A percentile compares a stretch with the other conserved stretches of the same genome.
These are phyloP conservation scores for Pterothamnion heteromorphum DNA, from an alignment of 31 red algal species.

Conservation along the genomic window DNA sequence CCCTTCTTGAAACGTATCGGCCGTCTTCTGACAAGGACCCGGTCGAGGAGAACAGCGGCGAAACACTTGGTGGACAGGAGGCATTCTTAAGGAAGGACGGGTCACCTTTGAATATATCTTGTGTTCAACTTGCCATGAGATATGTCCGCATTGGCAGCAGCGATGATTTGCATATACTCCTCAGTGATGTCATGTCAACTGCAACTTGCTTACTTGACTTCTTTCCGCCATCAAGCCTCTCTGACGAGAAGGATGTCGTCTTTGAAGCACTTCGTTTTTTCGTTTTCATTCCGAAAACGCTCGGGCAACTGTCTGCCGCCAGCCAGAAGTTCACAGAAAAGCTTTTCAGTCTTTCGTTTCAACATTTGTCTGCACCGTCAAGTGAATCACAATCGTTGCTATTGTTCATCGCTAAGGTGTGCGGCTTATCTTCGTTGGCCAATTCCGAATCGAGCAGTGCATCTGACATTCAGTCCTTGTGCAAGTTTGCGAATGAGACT, in stretches of 20 bases:
- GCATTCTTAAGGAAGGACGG: neutral
- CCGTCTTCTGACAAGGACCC: neutral
- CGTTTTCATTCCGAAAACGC: conserved; percentile 46
- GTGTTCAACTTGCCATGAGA: conserved; percentile 46
- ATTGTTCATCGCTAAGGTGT: conserved; percentile 46
- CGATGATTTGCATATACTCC: neutral
- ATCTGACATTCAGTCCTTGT: conserved; percentile 46
- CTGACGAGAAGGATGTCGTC: conserved; percentile 28
- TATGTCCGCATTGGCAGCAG: conserved; percentile 37
- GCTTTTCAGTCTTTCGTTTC: conserved; percentile 28
- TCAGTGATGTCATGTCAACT: conserved; percentile 27
- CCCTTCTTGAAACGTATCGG: conserved; percentile 41
- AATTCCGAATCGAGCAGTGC: conserved; percentile 15
- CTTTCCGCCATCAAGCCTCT: neutral
- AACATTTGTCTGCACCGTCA: neutral
- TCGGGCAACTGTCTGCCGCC: neutral
- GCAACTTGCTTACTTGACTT: conserved; percentile 38
- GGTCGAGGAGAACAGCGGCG: neutral
- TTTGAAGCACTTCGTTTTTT: conserved; percentile 29
- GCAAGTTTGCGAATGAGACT: conserved; percentile 60
- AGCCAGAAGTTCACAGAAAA: conserved; percentile 23
- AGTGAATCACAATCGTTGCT: neutral
- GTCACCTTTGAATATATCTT: neutral
- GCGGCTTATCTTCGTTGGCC: conserved; percentile 44
- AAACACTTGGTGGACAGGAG: neutral